These are phyloP conservation scores for Globisporangium cystogenes DNA, from an alignment of 352 stramenopile genomes.

Conservation along the genomic window DNA sequence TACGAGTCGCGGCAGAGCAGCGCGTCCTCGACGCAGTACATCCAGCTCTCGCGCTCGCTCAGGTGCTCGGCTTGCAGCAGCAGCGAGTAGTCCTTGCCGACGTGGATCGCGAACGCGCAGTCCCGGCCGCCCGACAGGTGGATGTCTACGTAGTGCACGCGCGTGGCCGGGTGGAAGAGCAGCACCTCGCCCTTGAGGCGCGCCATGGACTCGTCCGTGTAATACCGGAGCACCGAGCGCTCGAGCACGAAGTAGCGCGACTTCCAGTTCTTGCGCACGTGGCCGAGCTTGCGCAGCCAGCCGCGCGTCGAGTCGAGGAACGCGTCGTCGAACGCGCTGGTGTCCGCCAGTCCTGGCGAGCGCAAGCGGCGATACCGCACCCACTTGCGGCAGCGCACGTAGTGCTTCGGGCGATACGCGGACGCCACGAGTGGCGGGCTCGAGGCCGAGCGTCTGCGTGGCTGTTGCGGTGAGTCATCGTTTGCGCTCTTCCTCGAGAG, in stretches of 20 bases:
- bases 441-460: too few species aligned
- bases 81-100: conserved; percentile 52
- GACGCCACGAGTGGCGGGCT: conserved; percentile 15
- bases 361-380: conserved; percentile 41
- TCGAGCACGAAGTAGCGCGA: conserved; percentile 68
- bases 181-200: conserved; percentile 72
- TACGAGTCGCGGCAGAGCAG: conserved; percentile 73
- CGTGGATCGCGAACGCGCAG: conserved; percentile 55
- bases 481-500: conserved; percentile 2
- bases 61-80: conserved; percentile 51
- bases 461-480: background rate
- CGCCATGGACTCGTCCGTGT: conserved; percentile 38
- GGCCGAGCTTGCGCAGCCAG: conserved; percentile 61
- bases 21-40: conserved; percentile 76
- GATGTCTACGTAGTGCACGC: conserved; percentile 67
- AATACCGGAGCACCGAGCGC: conserved; percentile 64
- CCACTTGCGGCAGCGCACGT: conserved; percentile 63
- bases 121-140: conserved; percentile 45
- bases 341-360: background rate
- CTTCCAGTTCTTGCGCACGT: conserved; percentile 80
- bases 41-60: conserved; percentile 68
- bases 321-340: conserved; percentile 54
- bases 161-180: conserved; percentile 63
- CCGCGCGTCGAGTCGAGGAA: conserved; percentile 70
- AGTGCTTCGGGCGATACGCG: conserved; percentile 29